Percentiles rank a stretch among this genome's conserved stretches.
These are phyloP conservation scores for Cyathus striatus DNA, from an alignment of 768 basidiomycete genomes.

Conservation along the genomic window DNA sequence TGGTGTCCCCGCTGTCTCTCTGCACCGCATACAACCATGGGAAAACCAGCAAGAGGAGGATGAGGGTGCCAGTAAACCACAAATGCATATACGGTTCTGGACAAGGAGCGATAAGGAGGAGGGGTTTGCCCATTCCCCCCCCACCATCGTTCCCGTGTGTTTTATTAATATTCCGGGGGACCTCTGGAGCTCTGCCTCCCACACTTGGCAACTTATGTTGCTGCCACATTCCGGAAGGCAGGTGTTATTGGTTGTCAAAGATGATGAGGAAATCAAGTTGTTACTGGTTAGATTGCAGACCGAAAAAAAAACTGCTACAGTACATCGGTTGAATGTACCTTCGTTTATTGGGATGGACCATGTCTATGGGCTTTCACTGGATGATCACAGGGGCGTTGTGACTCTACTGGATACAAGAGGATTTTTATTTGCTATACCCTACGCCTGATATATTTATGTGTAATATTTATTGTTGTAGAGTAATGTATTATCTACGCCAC, in stretches of 20 bases:
- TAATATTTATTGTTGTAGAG: too few relatives aligned
- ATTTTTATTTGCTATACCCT: neutral
- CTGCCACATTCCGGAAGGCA: slow-evolving; percentile 1
- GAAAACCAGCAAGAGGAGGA: neutral
- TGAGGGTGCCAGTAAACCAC: neutral
- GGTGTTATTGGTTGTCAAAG: neutral
- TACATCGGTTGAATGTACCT: slow-evolving; percentile 1
- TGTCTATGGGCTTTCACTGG: slow-evolving; percentile 4
- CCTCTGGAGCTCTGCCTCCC: neutral
- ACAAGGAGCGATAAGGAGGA: neutral
- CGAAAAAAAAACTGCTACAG: neutral
- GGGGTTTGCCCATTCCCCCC: neutral
- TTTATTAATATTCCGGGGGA: neutral
- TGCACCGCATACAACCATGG: slow-evolving; percentile 7
- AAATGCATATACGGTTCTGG: slow-evolving; percentile 1
- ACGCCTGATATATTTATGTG: too few relatives aligned
- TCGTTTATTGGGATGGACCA: slow-evolving; percentile 6
- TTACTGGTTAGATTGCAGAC: neutral
- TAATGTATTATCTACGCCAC: slow-evolving; percentile 60
- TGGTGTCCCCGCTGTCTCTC: slow-evolving; percentile 14
- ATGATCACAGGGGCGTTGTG: slow-evolving; percentile 5
- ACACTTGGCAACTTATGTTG: slow-evolving; percentile 1
- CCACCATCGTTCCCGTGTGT: neutral
- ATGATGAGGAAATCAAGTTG: neutral
- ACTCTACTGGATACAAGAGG: slow-evolving; percentile 3